Conservation (phyloP, 2,329 filamentous ascomycete species). For the Boeremia lycopersici region DNA sequence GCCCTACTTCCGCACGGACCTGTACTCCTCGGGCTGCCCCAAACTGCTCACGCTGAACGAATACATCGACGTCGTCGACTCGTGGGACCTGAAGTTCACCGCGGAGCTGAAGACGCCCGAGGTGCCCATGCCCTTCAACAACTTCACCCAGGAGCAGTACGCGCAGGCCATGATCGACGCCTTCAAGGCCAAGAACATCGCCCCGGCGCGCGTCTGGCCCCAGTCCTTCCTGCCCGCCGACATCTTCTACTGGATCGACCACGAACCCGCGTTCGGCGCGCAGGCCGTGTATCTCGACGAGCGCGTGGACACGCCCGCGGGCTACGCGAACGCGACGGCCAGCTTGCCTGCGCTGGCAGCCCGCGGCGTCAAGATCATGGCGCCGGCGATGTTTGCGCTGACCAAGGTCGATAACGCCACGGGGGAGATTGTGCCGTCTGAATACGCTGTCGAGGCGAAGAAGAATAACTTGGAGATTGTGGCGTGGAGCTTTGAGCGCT, state of each 20-base stretch:
- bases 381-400: slow-evolving; percentile 68
- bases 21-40: slow-evolving; percentile 66
- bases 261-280: slow-evolving; percentile 64
- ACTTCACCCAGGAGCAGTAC: slow-evolving; percentile 69
- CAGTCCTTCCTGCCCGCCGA: slow-evolving; percentile 71
- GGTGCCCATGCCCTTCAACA: slow-evolving; percentile 72
- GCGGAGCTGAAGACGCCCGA: slow-evolving; percentile 64
- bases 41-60: slow-evolving; percentile 66
- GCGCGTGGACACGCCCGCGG: slow-evolving; percentile 57
- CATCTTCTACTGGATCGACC: slow-evolving; percentile 69
- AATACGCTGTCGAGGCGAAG: slow-evolving; percentile 66
- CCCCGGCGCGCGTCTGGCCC: slow-evolving; percentile 52
- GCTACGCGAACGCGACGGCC: slow-evolving; percentile 60
- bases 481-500: slow-evolving; percentile 72
- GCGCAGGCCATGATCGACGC: slow-evolving; percentile 65
- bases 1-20: slow-evolving; percentile 66
- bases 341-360: slow-evolving; percentile 62
- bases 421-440: slow-evolving; percentile 65
- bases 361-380: slow-evolving; percentile 66
- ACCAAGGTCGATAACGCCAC: slow-evolving; percentile 56
- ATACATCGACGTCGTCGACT: slow-evolving; percentile 65
- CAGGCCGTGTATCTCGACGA: slow-evolving; percentile 71
- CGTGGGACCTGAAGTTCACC: slow-evolving; percentile 61
- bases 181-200: slow-evolving; percentile 48
- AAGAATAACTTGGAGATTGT: slow-evolving; percentile 68